Evolutionary conservation across 495 filamentous ascomycete species (phyloP).

Genomic region (Penicillium canariense): DNA sequence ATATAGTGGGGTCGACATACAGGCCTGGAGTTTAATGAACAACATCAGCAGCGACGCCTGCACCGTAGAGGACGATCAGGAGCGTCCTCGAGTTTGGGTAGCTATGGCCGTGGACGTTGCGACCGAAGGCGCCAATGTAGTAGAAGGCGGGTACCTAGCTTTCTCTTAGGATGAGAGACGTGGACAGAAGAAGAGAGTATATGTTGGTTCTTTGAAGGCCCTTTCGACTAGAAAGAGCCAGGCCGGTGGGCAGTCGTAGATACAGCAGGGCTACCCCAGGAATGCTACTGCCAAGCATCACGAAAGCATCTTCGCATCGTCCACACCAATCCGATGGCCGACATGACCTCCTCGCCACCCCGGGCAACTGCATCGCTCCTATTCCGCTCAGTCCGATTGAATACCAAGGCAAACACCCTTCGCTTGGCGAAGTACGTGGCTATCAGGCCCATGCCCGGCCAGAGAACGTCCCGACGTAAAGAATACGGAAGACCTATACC

Average conservation of each 20-base stretch:
- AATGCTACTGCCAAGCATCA: slow-evolving; percentile 49
- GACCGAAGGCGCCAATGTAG: slow-evolving; percentile 57
- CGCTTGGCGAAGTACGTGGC: slow-evolving; percentile 40
- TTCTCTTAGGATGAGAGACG: slow-evolving; percentile 55
- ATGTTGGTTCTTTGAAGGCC: slow-evolving; percentile 59
- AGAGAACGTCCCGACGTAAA: slow-evolving; percentile 51
- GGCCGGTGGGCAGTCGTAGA: slow-evolving; percentile 57
- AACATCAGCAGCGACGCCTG: slow-evolving; percentile 50
- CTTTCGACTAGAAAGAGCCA: slow-evolving; percentile 56
- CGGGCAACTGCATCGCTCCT: neutral
- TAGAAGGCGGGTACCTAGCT: slow-evolving; percentile 70
- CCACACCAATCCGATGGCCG: slow-evolving; percentile 66
- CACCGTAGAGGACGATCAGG: slow-evolving; percentile 63
- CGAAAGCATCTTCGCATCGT: slow-evolving; percentile 65
- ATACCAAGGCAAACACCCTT: neutral
- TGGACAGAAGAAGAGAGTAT: slow-evolving; percentile 59
- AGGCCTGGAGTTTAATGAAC: slow-evolving; percentile 46
- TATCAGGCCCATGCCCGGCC: slow-evolving; percentile 59
- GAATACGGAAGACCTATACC: slow-evolving; percentile 56
- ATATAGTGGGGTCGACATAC: slow-evolving; percentile 58
- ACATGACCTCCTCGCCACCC: neutral
- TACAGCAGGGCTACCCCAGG: neutral
- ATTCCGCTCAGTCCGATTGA: neutral
- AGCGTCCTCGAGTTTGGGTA: slow-evolving; percentile 35
- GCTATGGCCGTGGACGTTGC: slow-evolving; percentile 44